Conservation (phyloP, 2,329 filamentous ascomycete genomes). For the Acephala macrosclerotiorum region DNA sequence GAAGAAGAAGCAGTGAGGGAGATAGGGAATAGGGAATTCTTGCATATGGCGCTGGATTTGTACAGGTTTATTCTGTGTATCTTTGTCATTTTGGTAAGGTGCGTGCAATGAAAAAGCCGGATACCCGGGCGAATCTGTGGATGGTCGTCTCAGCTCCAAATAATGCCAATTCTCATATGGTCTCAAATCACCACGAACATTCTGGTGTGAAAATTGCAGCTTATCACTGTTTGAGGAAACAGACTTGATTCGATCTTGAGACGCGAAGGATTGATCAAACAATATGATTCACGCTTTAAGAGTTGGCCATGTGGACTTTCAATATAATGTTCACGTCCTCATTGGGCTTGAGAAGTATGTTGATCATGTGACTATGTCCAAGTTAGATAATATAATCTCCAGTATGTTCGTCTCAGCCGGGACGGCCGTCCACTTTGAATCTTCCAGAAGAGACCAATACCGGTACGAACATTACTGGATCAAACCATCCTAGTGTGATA, state of each 20-base stretch:
- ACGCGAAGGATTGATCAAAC: no score
- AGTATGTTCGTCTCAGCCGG: no score
- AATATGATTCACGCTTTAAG: no score
- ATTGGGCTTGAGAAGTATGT: no score
- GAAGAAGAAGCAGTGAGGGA: conserved; percentile 47
- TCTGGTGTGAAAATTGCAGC: background rate
- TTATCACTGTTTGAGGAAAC: background rate
- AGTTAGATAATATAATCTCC: no score
- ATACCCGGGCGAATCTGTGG: background rate
- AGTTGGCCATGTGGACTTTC: no score
- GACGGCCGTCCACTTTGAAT: no score
- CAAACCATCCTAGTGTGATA: no score
- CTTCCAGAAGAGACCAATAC: no score
- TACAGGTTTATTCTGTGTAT: conserved; percentile 1
- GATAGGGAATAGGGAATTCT: background rate
- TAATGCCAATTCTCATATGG: background rate
- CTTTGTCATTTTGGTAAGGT: background rate
- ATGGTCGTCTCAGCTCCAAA: background rate
- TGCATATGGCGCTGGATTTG: conserved; percentile 2
- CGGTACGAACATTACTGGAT: no score
- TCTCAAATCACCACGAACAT: background rate
- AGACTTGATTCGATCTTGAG: background rate
- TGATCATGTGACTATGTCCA: no score
- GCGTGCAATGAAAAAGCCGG: background rate
- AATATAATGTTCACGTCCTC: no score